Evolutionary conservation across 2,329 filamentous ascomycete genomes (phyloP).

Genomic region (Paraphoma sp.): DNA sequence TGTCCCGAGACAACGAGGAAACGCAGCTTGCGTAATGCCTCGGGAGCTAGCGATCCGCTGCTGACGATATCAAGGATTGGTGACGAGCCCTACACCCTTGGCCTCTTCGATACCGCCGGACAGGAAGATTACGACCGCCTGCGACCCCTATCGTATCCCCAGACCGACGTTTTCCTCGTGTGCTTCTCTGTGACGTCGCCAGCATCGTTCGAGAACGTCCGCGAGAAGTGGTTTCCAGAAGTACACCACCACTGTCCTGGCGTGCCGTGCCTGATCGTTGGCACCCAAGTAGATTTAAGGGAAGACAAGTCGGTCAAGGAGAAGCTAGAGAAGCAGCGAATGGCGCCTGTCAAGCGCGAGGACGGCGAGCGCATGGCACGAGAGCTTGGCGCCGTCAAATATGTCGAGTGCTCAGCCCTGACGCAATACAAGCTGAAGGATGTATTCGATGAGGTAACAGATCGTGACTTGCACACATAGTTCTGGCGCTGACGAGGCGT

Average conservation of each 20-base stretch:
- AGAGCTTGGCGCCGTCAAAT: slow-evolving; percentile 96
- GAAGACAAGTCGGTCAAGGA: slow-evolving; percentile 87
- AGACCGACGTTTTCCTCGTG: slow-evolving; percentile 98
- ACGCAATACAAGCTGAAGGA: slow-evolving; percentile 99
- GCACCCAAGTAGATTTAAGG: slow-evolving; percentile 94
- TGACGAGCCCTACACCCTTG: slow-evolving; percentile 96
- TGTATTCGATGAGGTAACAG: slow-evolving; percentile 91
- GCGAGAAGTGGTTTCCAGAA: slow-evolving; percentile 98
- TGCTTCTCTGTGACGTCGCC: slow-evolving; percentile 98
- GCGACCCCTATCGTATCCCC: slow-evolving; percentile 93
- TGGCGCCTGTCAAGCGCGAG: slow-evolving; percentile 89
- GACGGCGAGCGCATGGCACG: slow-evolving; percentile 97
- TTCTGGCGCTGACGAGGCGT: slow-evolving; percentile 11
- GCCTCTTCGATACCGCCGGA: slow-evolving; percentile 96
- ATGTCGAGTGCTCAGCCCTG: slow-evolving; percentile 96
- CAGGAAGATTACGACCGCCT: slow-evolving; percentile 99
- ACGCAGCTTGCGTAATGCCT: not conserved
- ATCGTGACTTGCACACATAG: not conserved
- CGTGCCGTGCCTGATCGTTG: slow-evolving; percentile 96
- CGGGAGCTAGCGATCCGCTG: slow-evolving; percentile 10
- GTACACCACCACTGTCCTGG: slow-evolving; percentile 98
- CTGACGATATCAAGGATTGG: slow-evolving; percentile 76
- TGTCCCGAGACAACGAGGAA: not conserved
- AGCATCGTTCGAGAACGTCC: slow-evolving; percentile 98
- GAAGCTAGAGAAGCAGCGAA: slow-evolving; percentile 94